Base-by-base conservation (phyloP, 1,284 basidiomycete species). In the Polyporus tsugae region DNA sequence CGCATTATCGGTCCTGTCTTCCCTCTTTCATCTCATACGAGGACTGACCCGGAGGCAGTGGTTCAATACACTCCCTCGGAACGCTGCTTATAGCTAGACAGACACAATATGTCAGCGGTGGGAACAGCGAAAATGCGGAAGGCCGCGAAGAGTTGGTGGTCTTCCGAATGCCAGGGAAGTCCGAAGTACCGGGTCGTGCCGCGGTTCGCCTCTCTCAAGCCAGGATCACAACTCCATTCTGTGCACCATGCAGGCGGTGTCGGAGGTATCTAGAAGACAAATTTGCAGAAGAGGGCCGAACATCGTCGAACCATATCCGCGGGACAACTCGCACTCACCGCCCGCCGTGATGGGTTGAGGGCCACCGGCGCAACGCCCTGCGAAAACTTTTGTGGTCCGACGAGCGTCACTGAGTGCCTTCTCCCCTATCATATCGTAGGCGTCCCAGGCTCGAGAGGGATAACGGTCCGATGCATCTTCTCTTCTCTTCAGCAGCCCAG, bases 81-180 rank as follows among this genome's bases (percentile, higher is more conserved):
- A 19, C 15, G 1, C 52, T 5, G 29, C 52, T 19, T 55, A 55
- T 55, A 55, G 52, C 52, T 35, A 55, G 29, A 55, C 17, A 17
- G 52, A 55, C 52, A 55, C 52, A 55, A 55, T 33, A 19, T 9
- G 52, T 55, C 52, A 55, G 17, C 11, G 7, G 52, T 55, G 52
- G 29, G 52, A 55, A 55, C 52, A 6, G 15, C 7, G 52, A 17
- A 7, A 55, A 15, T 35, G 6, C 17, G 33, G 52, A 19, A 9
- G 15, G 52, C 25, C 29, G 25, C 7, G 52, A 55, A 6, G 52
- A 55, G 15, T 19, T 33, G 6, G 29, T 55, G 33, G 13, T 25
- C 52, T 55, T 55, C 52, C 52, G 52, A 55, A 35, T 15, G 10
- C 9, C 25, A 19, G 7, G 52, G 52, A 55, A 55, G 29, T 29